Conservation (phyloP, 1,284 basidiomycete genomes). For the Cryptococcus depauperatus region DNA sequence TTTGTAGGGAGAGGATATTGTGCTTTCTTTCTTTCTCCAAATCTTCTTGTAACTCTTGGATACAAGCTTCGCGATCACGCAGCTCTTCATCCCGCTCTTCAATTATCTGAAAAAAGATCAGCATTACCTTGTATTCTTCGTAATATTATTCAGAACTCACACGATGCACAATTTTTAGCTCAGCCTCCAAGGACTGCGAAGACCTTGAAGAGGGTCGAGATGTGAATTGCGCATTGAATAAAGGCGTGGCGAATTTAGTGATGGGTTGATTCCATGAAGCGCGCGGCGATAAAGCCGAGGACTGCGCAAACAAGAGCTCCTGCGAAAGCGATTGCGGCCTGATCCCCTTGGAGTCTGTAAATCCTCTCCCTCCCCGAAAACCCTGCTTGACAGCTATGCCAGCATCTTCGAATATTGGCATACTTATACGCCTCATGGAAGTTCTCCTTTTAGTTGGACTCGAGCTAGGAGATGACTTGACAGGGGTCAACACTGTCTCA, state of each 20-base stretch:
- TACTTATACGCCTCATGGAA: conserved; percentile 13
- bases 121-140: background rate
- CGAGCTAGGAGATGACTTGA: conserved; percentile 1
- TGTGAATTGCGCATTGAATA: conserved; percentile 23
- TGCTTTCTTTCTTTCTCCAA: conserved; percentile 27
- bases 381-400: conserved; percentile 20
- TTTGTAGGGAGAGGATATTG: conserved; percentile 31
- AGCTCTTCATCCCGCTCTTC: conserved; percentile 70
- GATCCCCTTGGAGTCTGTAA: conserved; percentile 22
- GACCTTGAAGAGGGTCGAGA: conserved; percentile 51
- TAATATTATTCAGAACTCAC: conserved; percentile 9
- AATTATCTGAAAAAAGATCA: conserved; percentile 48
- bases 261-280: conserved; percentile 30
- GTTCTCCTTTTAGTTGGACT: background rate
- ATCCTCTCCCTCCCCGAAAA: conserved; percentile 43
- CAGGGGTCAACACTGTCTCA: background rate
- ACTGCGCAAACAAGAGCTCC: conserved; percentile 84
- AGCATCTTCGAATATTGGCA: conserved; percentile 14
- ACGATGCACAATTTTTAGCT: conserved; percentile 45
- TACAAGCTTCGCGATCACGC: conserved; percentile 78
- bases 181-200: conserved; percentile 75
- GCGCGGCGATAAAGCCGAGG: conserved; percentile 43
- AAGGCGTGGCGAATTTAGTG: conserved; percentile 27
- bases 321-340: conserved; percentile 73
- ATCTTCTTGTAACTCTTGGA: conserved; percentile 62